Evolutionary conservation across 441 rosid species (phyloP).

Genomic region (Breynia disticha): DNA sequence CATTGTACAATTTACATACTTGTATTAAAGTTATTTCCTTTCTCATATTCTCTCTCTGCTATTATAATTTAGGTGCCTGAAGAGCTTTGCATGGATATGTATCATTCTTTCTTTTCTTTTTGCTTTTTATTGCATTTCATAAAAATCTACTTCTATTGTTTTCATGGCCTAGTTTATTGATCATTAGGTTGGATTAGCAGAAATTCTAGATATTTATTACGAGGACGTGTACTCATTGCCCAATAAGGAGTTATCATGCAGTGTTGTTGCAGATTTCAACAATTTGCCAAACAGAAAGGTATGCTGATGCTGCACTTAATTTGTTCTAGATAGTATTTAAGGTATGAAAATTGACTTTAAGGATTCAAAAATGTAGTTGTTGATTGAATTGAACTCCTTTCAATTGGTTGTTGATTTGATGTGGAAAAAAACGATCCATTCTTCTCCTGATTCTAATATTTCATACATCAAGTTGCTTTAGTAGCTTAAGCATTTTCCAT

Average conservation of each 20-base stretch:
- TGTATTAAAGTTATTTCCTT: no score
- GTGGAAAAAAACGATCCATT: not conserved
- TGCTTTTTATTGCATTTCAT: no score
- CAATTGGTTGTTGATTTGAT: not conserved
- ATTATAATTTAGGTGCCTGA: no score
- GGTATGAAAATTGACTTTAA: no score
- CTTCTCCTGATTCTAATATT: not conserved
- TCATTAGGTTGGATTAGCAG: constrained; percentile 70
- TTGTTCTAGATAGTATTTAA: no score
- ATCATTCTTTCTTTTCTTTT: no score
- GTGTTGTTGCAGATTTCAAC: constrained; percentile 27
- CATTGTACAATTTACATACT: no score
- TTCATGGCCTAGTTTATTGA: not conserved
- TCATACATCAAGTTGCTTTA: not conserved
- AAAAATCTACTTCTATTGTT: no score
- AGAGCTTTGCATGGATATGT: no score
- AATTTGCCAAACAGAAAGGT: constrained; percentile 58
- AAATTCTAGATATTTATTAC: constrained; percentile 64
- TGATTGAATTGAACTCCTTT: no score
- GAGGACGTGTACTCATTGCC: constrained; percentile 81
- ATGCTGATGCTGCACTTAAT: constrained; percentile 1
- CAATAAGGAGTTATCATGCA: constrained; percentile 46
- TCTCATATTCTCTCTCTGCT: no score
- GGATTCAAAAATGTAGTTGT: no score
- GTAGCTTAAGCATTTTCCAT: not conserved